Conservation (phyloP, 1,284 basidiomycete genomes). For the Crocinoboletus sp. region DNA sequence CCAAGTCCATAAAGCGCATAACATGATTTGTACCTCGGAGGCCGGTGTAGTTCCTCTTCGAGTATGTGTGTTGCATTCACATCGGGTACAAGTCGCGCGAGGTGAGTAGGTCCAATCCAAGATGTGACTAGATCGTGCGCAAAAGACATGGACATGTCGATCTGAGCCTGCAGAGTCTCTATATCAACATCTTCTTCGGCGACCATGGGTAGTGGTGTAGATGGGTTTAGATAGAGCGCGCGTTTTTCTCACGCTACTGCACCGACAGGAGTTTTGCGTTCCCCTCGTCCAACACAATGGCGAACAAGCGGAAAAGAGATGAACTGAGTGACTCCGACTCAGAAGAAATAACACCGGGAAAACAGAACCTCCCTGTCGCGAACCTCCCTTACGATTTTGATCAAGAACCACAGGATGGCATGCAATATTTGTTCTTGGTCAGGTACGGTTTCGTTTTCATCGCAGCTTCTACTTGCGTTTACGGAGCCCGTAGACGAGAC, state of each 20-base stretch:
- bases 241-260: neutral
- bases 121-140: slow-evolving; percentile 65
- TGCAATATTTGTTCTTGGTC: slow-evolving; percentile 79
- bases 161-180: slow-evolving; percentile 66
- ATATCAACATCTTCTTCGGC: slow-evolving; percentile 50
- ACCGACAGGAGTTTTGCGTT: neutral
- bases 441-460: slow-evolving; percentile 41
- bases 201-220: slow-evolving; percentile 15
- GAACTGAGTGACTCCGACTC: slow-evolving; percentile 45
- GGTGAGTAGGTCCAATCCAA: slow-evolving; percentile 57
- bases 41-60: slow-evolving; percentile 59
- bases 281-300: slow-evolving; percentile 15
- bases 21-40: slow-evolving; percentile 50
- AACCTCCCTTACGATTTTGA: slow-evolving; percentile 62
- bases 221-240: neutral
- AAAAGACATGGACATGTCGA: slow-evolving; percentile 74
- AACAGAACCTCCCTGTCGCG: slow-evolving; percentile 70
- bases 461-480: slow-evolving; percentile 14
- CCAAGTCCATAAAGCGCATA: slow-evolving; percentile 5
- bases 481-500: slow-evolving; percentile 48
- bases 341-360: slow-evolving; percentile 51
- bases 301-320: slow-evolving; percentile 48
- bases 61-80: slow-evolving; percentile 51
- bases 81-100: slow-evolving; percentile 27
- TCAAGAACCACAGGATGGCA: slow-evolving; percentile 62